Base-by-base conservation (phyloP, 169 alveolate species). In the Eimeria maxima region DNA sequence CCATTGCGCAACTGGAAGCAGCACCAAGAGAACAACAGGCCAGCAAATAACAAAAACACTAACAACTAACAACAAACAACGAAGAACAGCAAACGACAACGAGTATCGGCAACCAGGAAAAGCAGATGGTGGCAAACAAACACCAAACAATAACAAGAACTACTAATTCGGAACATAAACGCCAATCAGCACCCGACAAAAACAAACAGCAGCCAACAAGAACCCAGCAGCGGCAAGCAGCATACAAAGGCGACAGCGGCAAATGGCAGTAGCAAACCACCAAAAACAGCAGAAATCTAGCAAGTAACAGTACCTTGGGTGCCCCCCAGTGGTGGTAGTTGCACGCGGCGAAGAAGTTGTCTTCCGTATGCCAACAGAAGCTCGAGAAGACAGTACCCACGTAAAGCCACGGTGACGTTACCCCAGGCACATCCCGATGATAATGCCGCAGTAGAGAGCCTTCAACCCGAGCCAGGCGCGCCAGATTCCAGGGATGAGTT, bases 281-380 rank as follows among this genome's bases (percentile, higher is more conserved):
- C 22, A 24, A n/a, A 1, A n/a, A 7, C 42, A 65, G 7, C 76
- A 33, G 1, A 33, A 33, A 55, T 4, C 29, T 13, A 2, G 24
- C 90, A 11, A 1, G 38, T 33, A 33, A 33, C 38, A 33, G 38
- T 57, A 97, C 98, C 98, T 99, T 99, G 4, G 99, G 99, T 89
- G 98, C 97, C 22, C 99, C 99, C 90, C 97, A 96, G 95, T 99
- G 99, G 55, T 98, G 98, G 97, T 97, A 99, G 96, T 99, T 99
- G 55, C 98, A 97, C 13, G 99, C 98, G 8, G 98, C 99, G 73
- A 99, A 97, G 96, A 98, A 99, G 94, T 99, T 95, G 96, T 99
- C 99, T 95, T 99, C 99, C 33, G 99, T 98, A 96, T 99, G 99
- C 99, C 99, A 99, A 78, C 99, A 98, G 96, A 99, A 99, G 93